Evolutionary conservation across 768 basidiomycete genomes (phyloP).

Genomic region (Agrocybe chaxingu): DNA sequence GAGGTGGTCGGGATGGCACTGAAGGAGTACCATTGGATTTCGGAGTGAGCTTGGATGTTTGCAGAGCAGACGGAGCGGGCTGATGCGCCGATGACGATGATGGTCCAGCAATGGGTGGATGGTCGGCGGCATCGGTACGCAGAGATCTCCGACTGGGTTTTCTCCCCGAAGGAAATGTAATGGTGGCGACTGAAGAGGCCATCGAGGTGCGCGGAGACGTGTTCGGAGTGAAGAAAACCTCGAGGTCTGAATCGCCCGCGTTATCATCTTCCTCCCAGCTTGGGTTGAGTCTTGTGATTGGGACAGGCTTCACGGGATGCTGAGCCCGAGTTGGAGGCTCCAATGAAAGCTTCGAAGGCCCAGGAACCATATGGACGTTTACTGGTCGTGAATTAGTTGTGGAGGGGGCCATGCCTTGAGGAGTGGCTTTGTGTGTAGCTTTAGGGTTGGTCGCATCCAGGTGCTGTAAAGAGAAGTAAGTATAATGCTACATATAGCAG

Average conservation of each 20-base stretch:
- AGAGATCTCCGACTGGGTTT: slow-evolving; percentile 23
- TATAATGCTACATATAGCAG: too few species aligned
- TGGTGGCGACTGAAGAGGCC: slow-evolving; percentile 27
- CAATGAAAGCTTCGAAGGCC: background rate
- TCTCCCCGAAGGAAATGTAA: slow-evolving; percentile 21
- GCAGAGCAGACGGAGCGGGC: background rate
- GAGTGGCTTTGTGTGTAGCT: too few species aligned
- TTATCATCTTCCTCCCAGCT: slow-evolving; percentile 12
- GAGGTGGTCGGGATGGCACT: background rate
- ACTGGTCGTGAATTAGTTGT: too few species aligned
- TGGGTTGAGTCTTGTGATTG: slow-evolving; percentile 6
- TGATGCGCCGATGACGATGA: background rate
- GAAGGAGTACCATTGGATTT: too few species aligned
- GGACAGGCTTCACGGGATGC: slow-evolving; percentile 4
- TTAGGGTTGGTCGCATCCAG: too few species aligned
- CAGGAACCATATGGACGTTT: too few species aligned
- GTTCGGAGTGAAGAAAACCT: slow-evolving; percentile 63
- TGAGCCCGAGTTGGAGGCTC: slow-evolving; percentile 1
- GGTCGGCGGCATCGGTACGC: slow-evolving; percentile 10
- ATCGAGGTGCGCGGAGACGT: slow-evolving; percentile 52
- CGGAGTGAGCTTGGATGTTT: too few species aligned
- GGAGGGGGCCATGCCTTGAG: too few species aligned
- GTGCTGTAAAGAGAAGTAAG: too few species aligned
- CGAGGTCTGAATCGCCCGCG: slow-evolving; percentile 27
- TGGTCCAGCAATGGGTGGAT: slow-evolving; percentile 7